phyloP scores from a whole-genome alignment of 176 grass and related monocot genomes.

The Bromus sterilis region DNA sequence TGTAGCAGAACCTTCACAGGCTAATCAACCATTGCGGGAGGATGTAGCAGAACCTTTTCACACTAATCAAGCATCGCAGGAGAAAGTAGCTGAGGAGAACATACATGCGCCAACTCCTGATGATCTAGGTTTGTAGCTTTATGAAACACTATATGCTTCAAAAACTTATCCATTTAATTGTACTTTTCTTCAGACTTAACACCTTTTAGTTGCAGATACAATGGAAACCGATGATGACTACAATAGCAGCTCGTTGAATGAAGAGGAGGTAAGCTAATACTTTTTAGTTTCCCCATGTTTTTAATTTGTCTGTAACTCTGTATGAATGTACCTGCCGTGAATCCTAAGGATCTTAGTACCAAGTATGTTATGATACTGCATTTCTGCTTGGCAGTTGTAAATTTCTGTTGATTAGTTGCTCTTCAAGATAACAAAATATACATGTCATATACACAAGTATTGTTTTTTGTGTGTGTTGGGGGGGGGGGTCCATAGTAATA shows the following conservation, averaged over 20 bases:
- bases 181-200: neutral
- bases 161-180: neutral
- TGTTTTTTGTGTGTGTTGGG: no score
- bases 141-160: slow-evolving; percentile 3
- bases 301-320: neutral
- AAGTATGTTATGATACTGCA: neutral
- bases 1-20: neutral
- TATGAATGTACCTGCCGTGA: neutral
- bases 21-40: slow-evolving; percentile 39
- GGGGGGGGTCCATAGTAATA: neutral
- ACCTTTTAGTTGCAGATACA: slow-evolving; percentile 38
- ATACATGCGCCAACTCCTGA: slow-evolving; percentile 14
- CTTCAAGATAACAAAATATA: slow-evolving; percentile 2
- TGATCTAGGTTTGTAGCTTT: slow-evolving; percentile 35
- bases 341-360: neutral
- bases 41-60: slow-evolving; percentile 10
- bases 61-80: slow-evolving; percentile 31
- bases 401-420: slow-evolving; percentile 4
- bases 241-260: slow-evolving; percentile 46
- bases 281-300: slow-evolving; percentile 1
- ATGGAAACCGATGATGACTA: slow-evolving; percentile 69
- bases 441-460: neutral
- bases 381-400: neutral
- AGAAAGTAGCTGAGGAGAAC: slow-evolving; percentile 30
- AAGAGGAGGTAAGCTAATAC: slow-evolving; percentile 62